phyloP scores from a whole-genome alignment of 495 filamentous ascomycete species.

The Neurospora cerealis region DNA sequence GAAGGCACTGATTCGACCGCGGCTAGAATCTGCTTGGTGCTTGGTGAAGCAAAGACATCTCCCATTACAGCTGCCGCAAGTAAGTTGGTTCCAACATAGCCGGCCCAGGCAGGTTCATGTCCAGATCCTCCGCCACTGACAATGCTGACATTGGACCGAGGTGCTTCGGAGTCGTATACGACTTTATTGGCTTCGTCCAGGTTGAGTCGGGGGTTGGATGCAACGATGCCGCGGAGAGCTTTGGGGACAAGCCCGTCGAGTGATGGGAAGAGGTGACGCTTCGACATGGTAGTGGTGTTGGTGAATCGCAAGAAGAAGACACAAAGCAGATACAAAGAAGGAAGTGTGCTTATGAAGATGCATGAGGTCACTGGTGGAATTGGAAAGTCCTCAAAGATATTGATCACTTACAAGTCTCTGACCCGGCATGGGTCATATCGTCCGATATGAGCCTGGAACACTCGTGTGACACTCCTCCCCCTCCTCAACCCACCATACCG shows the following conservation, averaged over 20 bases:
- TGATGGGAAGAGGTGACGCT: constrained; percentile 34
- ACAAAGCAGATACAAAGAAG: neutral
- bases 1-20: constrained; percentile 46
- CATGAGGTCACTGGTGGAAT: neutral
- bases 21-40: constrained; percentile 52
- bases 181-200: constrained; percentile 47
- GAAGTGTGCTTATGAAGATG: neutral
- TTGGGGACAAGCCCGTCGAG: constrained; percentile 44
- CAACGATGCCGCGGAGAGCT: constrained; percentile 43
- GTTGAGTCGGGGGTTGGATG: constrained; percentile 46
- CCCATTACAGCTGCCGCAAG: constrained; percentile 49
- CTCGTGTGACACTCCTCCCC: neutral
- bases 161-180: constrained; percentile 44
- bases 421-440: neutral
- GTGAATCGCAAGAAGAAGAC: neutral
- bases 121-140: constrained; percentile 53
- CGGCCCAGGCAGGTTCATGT: constrained; percentile 55
- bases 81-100: constrained; percentile 52
- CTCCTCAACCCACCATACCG: neutral
- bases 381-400: neutral
- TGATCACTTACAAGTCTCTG: neutral
- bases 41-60: constrained; percentile 53
- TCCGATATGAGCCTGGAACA: neutral
- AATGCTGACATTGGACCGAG: constrained; percentile 42
- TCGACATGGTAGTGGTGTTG: constrained; percentile 27